phyloP scores from a whole-genome alignment of 495 filamentous ascomycete species.

The Penicillium paxilli region DNA sequence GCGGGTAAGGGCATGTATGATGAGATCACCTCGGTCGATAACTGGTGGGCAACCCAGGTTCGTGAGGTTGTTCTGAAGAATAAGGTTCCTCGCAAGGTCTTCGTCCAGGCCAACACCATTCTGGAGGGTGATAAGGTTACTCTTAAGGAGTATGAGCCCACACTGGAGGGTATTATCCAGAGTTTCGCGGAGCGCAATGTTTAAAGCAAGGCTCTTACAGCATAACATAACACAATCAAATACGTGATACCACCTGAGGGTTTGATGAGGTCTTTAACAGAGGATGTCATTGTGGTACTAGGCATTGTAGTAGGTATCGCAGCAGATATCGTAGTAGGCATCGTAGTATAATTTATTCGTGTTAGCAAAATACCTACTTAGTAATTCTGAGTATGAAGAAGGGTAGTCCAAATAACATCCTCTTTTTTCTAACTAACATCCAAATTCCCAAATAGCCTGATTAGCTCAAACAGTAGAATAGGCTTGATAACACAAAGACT shows the following conservation, averaged over 20 bases:
- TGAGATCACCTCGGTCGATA: conserved; percentile 76
- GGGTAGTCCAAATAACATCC: background rate
- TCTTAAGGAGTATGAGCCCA: conserved; percentile 88
- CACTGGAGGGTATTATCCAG: conserved; percentile 80
- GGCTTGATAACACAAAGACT: too few species aligned
- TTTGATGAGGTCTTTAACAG: too few species aligned
- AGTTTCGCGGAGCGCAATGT: conserved; percentile 82
- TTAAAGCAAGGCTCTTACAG: conserved; percentile 25
- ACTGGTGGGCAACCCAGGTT: conserved; percentile 77
- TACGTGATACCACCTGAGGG: background rate
- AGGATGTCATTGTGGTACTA: too few species aligned
- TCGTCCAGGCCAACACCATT: conserved; percentile 91
- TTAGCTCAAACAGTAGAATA: too few species aligned
- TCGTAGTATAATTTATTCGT: too few species aligned
- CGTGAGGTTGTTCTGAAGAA: conserved; percentile 77
- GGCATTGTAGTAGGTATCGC: too few species aligned
- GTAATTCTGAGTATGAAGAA: too few species aligned
- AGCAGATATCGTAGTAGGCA: too few species aligned
- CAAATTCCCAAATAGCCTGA: too few species aligned
- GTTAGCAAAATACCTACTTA: too few species aligned
- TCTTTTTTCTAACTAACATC: too few species aligned
- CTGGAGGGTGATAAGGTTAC: conserved; percentile 70
- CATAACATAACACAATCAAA: background rate
- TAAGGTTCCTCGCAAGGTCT: conserved; percentile 92
- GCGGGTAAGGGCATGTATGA: conserved; percentile 74